Percentiles rank a stretch among this genome's conserved stretches.
Evolutionary conservation across 2,329 filamentous ascomycete species (phyloP).

Genomic region (Diaporthe citriasiana): DNA sequence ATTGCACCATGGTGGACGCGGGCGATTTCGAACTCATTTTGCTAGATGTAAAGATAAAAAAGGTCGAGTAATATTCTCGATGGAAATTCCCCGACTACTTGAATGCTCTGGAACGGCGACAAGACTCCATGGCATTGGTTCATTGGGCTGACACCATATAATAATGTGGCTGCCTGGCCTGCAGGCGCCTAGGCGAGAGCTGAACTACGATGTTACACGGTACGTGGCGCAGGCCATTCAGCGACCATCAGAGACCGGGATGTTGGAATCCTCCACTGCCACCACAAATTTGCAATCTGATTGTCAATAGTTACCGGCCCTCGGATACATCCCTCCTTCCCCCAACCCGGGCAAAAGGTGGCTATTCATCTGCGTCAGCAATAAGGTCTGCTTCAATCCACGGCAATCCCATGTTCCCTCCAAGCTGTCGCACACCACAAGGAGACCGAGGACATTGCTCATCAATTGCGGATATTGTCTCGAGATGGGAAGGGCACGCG

Average conservation of each 20-base stretch:
- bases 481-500: no score
- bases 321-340: no score
- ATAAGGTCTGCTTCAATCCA: no score
- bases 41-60: neutral
- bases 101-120: neutral
- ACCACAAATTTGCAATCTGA: neutral
- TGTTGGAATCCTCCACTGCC: neutral
- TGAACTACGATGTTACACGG: neutral
- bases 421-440: no score
- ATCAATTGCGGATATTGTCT: no score
- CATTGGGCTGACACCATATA: slow-evolving; percentile 3
- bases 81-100: neutral
- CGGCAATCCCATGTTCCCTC: no score
- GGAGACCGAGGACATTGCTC: no score
- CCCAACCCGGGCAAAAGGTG: no score
- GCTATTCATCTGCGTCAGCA: no score
- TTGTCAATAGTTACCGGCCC: no score
- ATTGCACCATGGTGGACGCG: slow-evolving; percentile 1
- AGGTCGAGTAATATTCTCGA: neutral
- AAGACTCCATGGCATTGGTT: neutral
- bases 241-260: neutral
- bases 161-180: slow-evolving; percentile 4
- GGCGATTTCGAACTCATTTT: neutral
- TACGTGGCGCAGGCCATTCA: neutral
- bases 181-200: neutral